These are phyloP conservation scores for Xylaria castorea DNA, from an alignment of 495 filamentous ascomycete genomes.

Conservation along the genomic window DNA sequence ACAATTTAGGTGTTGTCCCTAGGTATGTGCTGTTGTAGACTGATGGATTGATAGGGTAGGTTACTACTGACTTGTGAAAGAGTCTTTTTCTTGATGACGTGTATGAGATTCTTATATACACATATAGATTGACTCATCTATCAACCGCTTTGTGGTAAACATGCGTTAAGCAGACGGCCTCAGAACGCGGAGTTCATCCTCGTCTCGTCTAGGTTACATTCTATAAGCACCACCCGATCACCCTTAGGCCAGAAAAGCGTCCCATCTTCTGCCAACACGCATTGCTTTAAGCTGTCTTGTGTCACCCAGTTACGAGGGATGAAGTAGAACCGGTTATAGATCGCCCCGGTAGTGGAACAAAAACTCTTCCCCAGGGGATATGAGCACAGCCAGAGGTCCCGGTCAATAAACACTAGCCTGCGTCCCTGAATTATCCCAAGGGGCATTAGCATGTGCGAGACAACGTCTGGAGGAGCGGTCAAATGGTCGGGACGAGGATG, in stretches of 20 bases:
- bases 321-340: slow-evolving; percentile 9
- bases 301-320: slow-evolving; percentile 14
- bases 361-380: neutral
- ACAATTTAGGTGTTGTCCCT: slow-evolving; percentile 32
- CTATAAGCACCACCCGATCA: slow-evolving; percentile 5
- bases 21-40: neutral
- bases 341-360: neutral
- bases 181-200: neutral
- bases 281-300: neutral
- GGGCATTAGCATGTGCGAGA: neutral
- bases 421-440: neutral
- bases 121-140: neutral
- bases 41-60: neutral
- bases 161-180: neutral
- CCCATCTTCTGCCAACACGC: neutral
- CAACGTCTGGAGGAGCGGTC: neutral
- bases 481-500: neutral
- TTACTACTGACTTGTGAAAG: neutral
- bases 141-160: neutral
- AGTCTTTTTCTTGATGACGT: neutral
- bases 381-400: slow-evolving; percentile 4
- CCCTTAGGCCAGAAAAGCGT: slow-evolving; percentile 2
- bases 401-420: slow-evolving; percentile 4
- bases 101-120: neutral
- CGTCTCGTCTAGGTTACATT: slow-evolving; percentile 14